A percentile compares a stretch with the other conserved stretches of the same genome.
phyloP scores from a whole-genome alignment of 805 yeast species.

The Metschnikowia matae region DNA sequence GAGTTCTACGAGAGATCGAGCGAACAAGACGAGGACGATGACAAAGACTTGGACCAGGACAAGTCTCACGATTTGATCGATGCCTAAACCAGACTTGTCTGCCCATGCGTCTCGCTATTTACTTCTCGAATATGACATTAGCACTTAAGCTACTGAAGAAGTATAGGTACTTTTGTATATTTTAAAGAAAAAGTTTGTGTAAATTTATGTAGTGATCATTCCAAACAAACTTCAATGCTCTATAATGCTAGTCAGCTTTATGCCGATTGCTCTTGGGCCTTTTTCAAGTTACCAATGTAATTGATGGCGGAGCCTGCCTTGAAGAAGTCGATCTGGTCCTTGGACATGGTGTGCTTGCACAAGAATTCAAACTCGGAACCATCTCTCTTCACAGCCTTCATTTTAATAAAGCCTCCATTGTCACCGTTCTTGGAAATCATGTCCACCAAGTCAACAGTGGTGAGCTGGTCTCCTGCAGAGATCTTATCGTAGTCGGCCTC shows the following conservation, averaged over 20 bases:
- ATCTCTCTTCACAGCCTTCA: slow-evolving; percentile 68
- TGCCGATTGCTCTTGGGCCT: slow-evolving; percentile 11
- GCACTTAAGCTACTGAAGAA: not conserved
- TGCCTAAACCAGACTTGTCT: slow-evolving; percentile 23
- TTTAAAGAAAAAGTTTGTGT: slow-evolving; percentile 2
- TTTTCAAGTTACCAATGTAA: slow-evolving; percentile 63
- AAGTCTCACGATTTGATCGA: slow-evolving; percentile 42
- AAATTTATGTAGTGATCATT: not conserved
- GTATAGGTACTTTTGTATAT: slow-evolving; percentile 3
- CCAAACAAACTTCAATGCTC: not conserved
- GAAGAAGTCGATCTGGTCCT: slow-evolving; percentile 93
- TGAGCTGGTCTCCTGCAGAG: slow-evolving; percentile 58
- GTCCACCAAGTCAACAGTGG: slow-evolving; percentile 38
- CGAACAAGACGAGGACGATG: slow-evolving; percentile 57
- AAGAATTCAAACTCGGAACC: slow-evolving; percentile 67
- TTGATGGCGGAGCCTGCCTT: slow-evolving; percentile 97
- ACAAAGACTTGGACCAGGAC: slow-evolving; percentile 35
- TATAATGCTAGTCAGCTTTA: not conserved
- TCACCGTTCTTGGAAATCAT: slow-evolving; percentile 71
- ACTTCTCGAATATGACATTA: slow-evolving; percentile 10
- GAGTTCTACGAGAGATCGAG: slow-evolving; percentile 93
- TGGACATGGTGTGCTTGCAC: slow-evolving; percentile 94
- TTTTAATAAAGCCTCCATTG: slow-evolving; percentile 75
- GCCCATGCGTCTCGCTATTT: not conserved
- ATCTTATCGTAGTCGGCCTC: slow-evolving; percentile 85